Evolutionary conservation across 257 asterid genomes (phyloP).

Genomic region (Capsicum baccatum): DNA sequence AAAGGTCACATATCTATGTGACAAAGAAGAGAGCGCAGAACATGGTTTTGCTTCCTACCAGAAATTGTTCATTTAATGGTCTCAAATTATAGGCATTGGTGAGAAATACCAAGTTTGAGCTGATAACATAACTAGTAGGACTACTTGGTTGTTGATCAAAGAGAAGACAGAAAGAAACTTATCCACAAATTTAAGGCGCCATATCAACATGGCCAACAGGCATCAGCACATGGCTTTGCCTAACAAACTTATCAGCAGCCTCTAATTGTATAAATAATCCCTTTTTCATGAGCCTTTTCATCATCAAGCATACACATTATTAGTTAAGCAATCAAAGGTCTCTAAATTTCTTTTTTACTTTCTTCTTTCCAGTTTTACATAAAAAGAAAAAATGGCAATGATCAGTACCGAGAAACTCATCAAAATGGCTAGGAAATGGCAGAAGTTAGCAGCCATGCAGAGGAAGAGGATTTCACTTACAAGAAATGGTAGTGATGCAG

Average conservation of each 20-base stretch:
- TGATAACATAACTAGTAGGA: too few species aligned
- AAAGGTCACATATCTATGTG: neutral
- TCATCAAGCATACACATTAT: neutral
- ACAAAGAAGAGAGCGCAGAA: neutral
- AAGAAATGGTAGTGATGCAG: neutral
- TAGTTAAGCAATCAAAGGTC: neutral
- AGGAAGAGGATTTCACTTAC: neutral
- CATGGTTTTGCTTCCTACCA: neutral
- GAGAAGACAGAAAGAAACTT: too few species aligned
- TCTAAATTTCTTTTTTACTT: neutral
- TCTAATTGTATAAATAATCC: neutral
- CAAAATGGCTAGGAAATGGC: constrained; percentile 18
- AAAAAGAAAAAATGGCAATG: neutral
- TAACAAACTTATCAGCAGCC: too few species aligned
- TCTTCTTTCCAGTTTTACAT: neutral
- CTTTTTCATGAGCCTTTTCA: neutral
- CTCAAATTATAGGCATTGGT: too few species aligned
- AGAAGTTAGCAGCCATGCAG: neutral
- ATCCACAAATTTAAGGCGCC: too few species aligned
- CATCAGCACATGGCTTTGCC: neutral
- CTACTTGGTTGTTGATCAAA: too few species aligned
- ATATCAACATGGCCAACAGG: too few species aligned
- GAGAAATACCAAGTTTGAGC: too few species aligned
- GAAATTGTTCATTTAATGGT: too few species aligned
- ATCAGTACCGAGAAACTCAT: neutral